Base-by-base conservation (phyloP, 768 basidiomycete genomes). In the Pulveroboletus frians region DNA sequence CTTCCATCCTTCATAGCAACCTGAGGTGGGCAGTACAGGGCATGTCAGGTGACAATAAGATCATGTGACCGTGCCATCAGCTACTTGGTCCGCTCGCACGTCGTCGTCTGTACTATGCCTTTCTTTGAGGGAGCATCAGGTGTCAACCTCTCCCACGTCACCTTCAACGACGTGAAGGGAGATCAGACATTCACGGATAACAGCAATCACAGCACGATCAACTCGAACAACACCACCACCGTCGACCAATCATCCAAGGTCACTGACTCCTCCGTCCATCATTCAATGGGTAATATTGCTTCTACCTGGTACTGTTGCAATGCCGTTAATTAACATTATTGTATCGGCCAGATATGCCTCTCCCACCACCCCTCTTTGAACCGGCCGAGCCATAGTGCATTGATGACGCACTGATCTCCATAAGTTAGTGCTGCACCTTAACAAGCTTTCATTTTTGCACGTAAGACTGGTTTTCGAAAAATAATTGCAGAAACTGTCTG, bases 251-350 rank as follows among this genome's bases (percentile, higher is more conserved):
- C 54, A 13, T 54, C 51, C 27, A 52, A 42, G 17, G 11, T 36
- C 38, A 52, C 55, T 2, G 61, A 63, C 47, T 55, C 61, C 5
- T 63, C 61, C 2, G 52, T 63, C 13, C 58, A 60, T 34, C 62
- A 63, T 26, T 47, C 58, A n/a, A 60, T 55, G 50, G 50, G 58
- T 63, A 45, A 46, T 52, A 52, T 46, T 29, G 7, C 8, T 4
- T 14, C 5, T 6, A 20, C 34, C 11, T 26, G 23, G 23, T 3
- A n/a, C 9, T 14, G 1, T 36, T 8, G 10, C 27, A 27, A 21
- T 32, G 2, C 11, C 2, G 15, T 26, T 47, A 13, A 35, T 9
- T 2, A 17, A 30, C 3, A 0, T 20, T 18, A 17, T 34, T 26
- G 14, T 27, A 15, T 39, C 9, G 6, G 30, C 1, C 14, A 58